Evolutionary conservation across 2,329 filamentous ascomycete genomes (phyloP).

Genomic region (Arthrobotrys musiformis): DNA sequence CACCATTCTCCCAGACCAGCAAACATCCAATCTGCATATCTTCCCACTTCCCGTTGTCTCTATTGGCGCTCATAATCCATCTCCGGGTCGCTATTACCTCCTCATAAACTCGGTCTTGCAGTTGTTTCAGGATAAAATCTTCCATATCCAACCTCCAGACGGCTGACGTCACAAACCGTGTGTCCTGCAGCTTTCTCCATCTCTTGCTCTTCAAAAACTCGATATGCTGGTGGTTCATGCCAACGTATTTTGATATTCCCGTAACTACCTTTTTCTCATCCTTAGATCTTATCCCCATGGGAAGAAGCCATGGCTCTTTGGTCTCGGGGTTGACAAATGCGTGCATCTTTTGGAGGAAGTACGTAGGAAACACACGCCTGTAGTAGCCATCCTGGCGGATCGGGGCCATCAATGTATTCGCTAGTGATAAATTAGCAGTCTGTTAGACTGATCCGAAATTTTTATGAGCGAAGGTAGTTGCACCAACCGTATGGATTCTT

Average conservation of each 20-base stretch:
- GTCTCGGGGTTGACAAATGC: constrained; percentile 57
- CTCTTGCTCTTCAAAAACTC: constrained; percentile 35
- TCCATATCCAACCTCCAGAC: constrained; percentile 71
- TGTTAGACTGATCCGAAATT: neutral
- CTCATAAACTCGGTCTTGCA: constrained; percentile 66
- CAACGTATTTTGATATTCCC: constrained; percentile 45
- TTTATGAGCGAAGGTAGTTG: neutral
- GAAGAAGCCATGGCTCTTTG: constrained; percentile 56
- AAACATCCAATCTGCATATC: constrained; percentile 56
- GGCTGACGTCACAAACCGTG: constrained; percentile 56
- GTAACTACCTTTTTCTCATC: constrained; percentile 21
- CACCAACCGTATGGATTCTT: constrained; percentile 56
- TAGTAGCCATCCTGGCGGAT: constrained; percentile 56
- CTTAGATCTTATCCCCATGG: constrained; percentile 46
- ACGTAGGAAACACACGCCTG: constrained; percentile 55
- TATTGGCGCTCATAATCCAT: constrained; percentile 50
- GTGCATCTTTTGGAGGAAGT: constrained; percentile 56
- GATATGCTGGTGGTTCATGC: constrained; percentile 6
- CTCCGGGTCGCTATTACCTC: constrained; percentile 62
- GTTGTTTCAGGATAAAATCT: constrained; percentile 66
- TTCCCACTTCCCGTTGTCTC: constrained; percentile 52
- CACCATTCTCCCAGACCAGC: constrained; percentile 56
- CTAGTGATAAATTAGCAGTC: constrained; percentile 21
- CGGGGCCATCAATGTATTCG: constrained; percentile 55
- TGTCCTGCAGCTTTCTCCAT: constrained; percentile 54